Evolutionary conservation across 1,284 basidiomycete species (phyloP), one percentile per base, ranked within the genome.

Genomic region (Heliocybe sulcata): DNA sequence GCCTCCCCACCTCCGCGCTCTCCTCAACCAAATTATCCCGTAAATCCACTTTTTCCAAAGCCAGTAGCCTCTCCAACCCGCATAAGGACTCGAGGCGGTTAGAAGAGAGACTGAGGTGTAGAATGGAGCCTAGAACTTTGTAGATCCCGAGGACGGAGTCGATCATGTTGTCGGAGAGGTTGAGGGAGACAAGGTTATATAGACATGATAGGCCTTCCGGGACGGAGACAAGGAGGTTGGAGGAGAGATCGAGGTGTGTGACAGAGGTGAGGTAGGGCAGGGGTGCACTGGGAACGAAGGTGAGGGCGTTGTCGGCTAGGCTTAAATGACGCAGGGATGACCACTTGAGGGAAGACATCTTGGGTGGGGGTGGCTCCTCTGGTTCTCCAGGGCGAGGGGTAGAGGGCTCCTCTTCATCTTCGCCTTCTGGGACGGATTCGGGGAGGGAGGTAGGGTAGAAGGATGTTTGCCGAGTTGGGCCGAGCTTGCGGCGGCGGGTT

Each of bases 21-120:
- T 98, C 96, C 49, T 87, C 81, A 42, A 99, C 75, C 47, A 80
- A 69, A 62, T 98, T 99, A 51, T 76, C 67, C 3, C 94, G 82
- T n/a, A 98, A 72, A 67, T 99, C 95, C 25, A 98, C 78, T 16
- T 91, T 82, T 64, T 92, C 85, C 8, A 98, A 79, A 0, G 85
- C 88, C 54, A 80, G 74, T 0, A 98, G 80, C 6, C 94, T 83
- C 69, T 99, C 96, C 3, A 98, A 77, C 2, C 96, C 96, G 60
- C 93, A 94, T 53, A 99, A 81, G 22, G 92, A 94, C 64, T 96
- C 92, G 50, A 98, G 82, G 1, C 96, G 85, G 66, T 99, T 99
- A 55, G 77, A 76, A 0, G 90, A 79, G 16, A 97, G 77, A 66
- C 94, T 92, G 61, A 97, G 73, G 3, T 77, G 76, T 20, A 85